Percentiles rank a stretch among this genome's conserved stretches.
Evolutionary conservation across 2,329 filamentous ascomycete genomes (phyloP).

Genomic region (Beauveria sp.): DNA sequence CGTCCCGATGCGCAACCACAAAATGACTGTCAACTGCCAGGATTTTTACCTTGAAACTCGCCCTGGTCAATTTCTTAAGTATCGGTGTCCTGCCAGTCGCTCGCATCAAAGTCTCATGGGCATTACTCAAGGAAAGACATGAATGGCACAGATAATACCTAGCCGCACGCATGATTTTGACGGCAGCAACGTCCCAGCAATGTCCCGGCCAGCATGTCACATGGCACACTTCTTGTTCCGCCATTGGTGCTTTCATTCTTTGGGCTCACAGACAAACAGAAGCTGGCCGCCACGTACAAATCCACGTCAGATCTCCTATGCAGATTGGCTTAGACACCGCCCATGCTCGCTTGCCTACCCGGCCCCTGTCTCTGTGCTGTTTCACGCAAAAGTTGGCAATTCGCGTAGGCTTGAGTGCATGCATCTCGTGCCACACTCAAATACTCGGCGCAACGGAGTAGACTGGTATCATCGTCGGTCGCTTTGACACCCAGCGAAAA

Average conservation of each 20-base stretch:
- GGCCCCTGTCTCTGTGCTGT: background rate
- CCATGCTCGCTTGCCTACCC: background rate
- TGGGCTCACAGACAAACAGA: background rate
- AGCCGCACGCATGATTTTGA: background rate
- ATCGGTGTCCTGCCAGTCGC: background rate
- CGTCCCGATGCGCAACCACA: background rate
- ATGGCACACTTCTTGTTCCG: slow-evolving; percentile 1
- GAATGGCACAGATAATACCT: background rate
- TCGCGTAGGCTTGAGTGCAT: background rate
- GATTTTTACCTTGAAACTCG: background rate
- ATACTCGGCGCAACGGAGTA: background rate
- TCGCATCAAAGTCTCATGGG: background rate
- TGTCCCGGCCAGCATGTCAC: background rate
- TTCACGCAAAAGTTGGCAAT: background rate
- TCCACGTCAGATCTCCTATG: background rate
- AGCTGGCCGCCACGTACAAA: background rate
- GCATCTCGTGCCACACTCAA: background rate
- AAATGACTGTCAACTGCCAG: background rate
- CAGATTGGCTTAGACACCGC: background rate
- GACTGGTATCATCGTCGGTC: too few relatives aligned
- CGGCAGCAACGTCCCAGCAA: background rate
- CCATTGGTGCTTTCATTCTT: background rate
- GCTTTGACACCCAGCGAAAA: background rate
- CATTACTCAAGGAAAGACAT: background rate
- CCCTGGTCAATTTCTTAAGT: background rate